These are phyloP conservation scores for Aspergillus japonicus DNA, from an alignment of 2,329 filamentous ascomycete genomes.

Conservation along the genomic window DNA sequence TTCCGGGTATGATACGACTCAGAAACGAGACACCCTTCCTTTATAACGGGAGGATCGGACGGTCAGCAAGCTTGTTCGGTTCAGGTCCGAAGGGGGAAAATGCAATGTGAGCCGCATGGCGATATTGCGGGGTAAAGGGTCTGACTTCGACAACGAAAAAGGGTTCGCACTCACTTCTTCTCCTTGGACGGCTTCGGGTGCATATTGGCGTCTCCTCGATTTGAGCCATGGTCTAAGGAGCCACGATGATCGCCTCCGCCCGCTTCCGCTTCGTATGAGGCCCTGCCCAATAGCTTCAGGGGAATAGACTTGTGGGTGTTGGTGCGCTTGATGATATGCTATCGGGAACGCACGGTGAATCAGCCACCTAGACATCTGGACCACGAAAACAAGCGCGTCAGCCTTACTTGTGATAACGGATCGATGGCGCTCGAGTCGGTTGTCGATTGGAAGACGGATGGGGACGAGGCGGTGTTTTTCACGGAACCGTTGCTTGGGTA, in stretches of 20 bases:
- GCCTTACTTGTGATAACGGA: conserved; percentile 63
- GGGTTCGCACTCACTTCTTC: conserved; percentile 59
- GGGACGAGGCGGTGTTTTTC: conserved; percentile 27
- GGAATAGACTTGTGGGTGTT: conserved; percentile 62
- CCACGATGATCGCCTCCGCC: conserved; percentile 35
- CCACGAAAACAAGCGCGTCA: not conserved
- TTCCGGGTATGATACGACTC: conserved; percentile 74
- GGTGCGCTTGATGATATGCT: conserved; percentile 67
- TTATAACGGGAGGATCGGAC: conserved; percentile 15
- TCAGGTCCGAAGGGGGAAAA: not conserved
- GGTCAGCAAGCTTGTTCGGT: not conserved
- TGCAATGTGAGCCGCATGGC: conserved; percentile 1
- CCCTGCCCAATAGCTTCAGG: conserved; percentile 39
- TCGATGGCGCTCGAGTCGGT: conserved; percentile 56
- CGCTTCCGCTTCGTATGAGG: conserved; percentile 44
- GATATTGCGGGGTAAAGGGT: not conserved
- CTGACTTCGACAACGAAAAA: not conserved
- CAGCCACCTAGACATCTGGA: conserved; percentile 9
- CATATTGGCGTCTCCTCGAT: conserved; percentile 32
- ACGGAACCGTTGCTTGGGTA: conserved; percentile 20
- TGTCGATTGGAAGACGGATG: conserved; percentile 27
- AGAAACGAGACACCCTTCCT: conserved; percentile 90
- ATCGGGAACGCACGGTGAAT: conserved; percentile 12
- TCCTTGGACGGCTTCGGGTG: conserved; percentile 51
- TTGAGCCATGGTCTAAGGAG: conserved; percentile 30